Evolutionary conservation across 2,329 filamentous ascomycete genomes (phyloP).

Genomic region (Diplodia seriata): DNA sequence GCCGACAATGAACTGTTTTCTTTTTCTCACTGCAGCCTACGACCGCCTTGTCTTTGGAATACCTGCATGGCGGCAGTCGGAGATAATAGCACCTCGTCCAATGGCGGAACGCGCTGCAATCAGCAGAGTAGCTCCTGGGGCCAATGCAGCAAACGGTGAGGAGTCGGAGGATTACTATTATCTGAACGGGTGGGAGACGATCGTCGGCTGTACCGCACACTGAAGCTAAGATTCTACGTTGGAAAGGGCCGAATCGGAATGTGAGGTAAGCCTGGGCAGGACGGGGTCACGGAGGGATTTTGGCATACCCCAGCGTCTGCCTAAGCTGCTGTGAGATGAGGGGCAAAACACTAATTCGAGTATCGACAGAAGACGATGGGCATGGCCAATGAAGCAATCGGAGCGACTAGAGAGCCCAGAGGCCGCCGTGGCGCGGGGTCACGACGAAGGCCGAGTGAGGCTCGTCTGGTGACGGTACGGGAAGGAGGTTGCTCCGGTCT

Average conservation of each 20-base stretch:
- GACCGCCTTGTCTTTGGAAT: neutral
- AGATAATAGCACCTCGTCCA: neutral
- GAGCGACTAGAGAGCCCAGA: neutral
- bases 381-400: neutral
- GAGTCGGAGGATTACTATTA: neutral
- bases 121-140: neutral
- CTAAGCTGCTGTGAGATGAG: constrained; percentile 29
- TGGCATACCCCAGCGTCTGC: constrained; percentile 6
- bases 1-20: neutral
- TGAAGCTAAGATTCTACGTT: neutral
- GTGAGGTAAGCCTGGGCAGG: constrained; percentile 14
- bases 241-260: constrained; percentile 24
- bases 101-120: neutral
- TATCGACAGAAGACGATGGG: neutral
- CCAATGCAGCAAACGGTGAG: neutral
- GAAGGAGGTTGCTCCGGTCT: constrained; percentile 18
- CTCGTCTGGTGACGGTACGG: constrained; percentile 11
- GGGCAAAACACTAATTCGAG: constrained; percentile 16
- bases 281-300: neutral
- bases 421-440: neutral
- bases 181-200: neutral
- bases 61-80: neutral
- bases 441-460: constrained; percentile 6
- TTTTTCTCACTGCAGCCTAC: constrained; percentile 7
- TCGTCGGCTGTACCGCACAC: constrained; percentile 5